Evolutionary conservation across 805 yeast species (phyloP).

Genomic region (Candida maltosa): DNA sequence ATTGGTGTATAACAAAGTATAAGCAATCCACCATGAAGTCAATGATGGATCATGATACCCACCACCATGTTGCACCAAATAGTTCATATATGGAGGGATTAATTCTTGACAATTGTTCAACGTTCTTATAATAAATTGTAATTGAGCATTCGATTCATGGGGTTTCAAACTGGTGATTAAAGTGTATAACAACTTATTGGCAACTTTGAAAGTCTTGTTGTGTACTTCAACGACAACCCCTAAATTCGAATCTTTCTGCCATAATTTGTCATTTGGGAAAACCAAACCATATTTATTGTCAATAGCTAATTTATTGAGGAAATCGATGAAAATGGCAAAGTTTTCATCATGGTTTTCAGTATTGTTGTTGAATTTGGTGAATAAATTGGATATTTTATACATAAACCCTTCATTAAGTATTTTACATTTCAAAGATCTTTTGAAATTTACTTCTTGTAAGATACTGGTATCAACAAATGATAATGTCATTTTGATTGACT

Average conservation of each 20-base stretch:
- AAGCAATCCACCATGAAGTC: conserved; percentile 81
- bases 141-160: conserved; percentile 70
- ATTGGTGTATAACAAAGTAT: conserved; percentile 57
- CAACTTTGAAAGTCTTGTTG: conserved; percentile 51
- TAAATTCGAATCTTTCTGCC: conserved; percentile 28
- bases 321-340: conserved; percentile 38
- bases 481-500: conserved; percentile 33
- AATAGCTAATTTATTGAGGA: conserved; percentile 48
- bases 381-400: conserved; percentile 53
- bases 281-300: conserved; percentile 48
- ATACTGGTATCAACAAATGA: conserved; percentile 51
- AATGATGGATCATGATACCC: conserved; percentile 78
- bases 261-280: conserved; percentile 46
- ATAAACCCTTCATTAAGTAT: conserved; percentile 77
- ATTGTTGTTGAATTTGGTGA: conserved; percentile 18
- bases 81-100: conserved; percentile 64
- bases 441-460: conserved; percentile 56
- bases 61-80: conserved; percentile 51
- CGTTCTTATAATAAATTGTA: conserved; percentile 49
- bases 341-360: too few species aligned
- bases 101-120: conserved; percentile 63
- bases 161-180: conserved; percentile 69
- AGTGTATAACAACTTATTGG: conserved; percentile 66
- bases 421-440: conserved; percentile 67
- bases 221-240: conserved; percentile 49